Percentiles rank a stretch among this genome's conserved stretches.
Evolutionary conservation across 2,329 filamentous ascomycete genomes (phyloP).

Genomic region (Hortaea sp.): DNA sequence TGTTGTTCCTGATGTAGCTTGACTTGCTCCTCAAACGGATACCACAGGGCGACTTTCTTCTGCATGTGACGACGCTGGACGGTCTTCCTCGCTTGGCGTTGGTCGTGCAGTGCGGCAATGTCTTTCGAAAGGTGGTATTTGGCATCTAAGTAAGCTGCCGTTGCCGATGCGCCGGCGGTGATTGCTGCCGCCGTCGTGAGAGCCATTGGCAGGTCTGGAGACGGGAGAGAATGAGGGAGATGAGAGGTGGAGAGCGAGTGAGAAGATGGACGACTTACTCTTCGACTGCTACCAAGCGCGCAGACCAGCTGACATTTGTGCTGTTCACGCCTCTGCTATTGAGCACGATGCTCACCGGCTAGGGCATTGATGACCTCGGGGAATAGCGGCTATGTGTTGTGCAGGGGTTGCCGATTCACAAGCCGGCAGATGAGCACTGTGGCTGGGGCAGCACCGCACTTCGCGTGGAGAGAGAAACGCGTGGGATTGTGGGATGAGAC

Average conservation of each 20-base stretch:
- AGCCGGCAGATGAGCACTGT: too few species aligned
- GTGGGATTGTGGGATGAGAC: too few species aligned
- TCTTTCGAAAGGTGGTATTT: slow-evolving; percentile 59
- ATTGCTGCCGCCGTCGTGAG: slow-evolving; percentile 1
- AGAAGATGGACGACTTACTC: too few species aligned
- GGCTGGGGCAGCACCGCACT: too few species aligned
- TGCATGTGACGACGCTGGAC: slow-evolving; percentile 28
- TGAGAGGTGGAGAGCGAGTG: not conserved
- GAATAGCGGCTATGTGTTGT: too few species aligned
- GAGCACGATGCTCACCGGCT: too few species aligned
- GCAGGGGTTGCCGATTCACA: too few species aligned
- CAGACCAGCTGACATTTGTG: too few species aligned
- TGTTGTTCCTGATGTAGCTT: slow-evolving; percentile 37
- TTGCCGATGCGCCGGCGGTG: slow-evolving; percentile 4
- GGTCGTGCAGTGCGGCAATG: slow-evolving; percentile 35
- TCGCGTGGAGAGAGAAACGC: too few species aligned
- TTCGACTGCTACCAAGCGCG: too few species aligned
- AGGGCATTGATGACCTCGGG: too few species aligned
- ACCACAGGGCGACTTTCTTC: slow-evolving; percentile 52
- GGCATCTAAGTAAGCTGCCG: slow-evolving; percentile 52
- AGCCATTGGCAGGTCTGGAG: not conserved
- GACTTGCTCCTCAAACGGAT: slow-evolving; percentile 42
- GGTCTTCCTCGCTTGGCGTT: slow-evolving; percentile 30
- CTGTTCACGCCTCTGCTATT: too few species aligned
- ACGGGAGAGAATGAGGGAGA: not conserved